Conservation (phyloP, 495 filamentous ascomycete genomes). For the Lentithecium fluviatile region DNA sequence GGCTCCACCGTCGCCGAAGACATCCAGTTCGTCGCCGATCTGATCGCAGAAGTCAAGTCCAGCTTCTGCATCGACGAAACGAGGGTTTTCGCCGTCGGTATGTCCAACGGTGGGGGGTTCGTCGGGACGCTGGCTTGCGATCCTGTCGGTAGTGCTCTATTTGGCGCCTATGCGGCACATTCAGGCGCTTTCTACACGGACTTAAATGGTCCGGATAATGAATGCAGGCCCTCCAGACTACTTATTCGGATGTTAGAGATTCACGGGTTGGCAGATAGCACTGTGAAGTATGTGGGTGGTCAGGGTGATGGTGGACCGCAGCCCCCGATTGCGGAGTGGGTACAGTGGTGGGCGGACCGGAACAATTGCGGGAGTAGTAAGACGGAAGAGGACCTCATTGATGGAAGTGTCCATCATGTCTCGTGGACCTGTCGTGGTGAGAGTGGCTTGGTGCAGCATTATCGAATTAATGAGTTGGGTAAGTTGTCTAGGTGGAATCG, state of each 20-base stretch:
- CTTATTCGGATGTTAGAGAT: slow-evolving; percentile 51
- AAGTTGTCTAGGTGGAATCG: neutral
- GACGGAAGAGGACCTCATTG: slow-evolving; percentile 41
- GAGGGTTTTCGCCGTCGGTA: slow-evolving; percentile 17
- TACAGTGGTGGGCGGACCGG: slow-evolving; percentile 43
- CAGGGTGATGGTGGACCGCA: slow-evolving; percentile 43
- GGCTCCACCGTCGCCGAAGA: slow-evolving; percentile 20
- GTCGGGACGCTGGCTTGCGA: slow-evolving; percentile 19
- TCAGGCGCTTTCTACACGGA: slow-evolving; percentile 32
- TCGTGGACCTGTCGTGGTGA: slow-evolving; percentile 15
- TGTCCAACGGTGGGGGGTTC: slow-evolving; percentile 29
- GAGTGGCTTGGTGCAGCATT: slow-evolving; percentile 43
- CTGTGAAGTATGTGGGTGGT: slow-evolving; percentile 43
- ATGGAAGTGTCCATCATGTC: slow-evolving; percentile 37
- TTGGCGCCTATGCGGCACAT: slow-evolving; percentile 14
- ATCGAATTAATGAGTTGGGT: slow-evolving; percentile 47
- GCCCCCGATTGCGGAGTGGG: slow-evolving; percentile 40
- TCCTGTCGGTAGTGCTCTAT: slow-evolving; percentile 7
- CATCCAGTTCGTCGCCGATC: slow-evolving; percentile 23
- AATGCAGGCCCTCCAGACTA: slow-evolving; percentile 42
- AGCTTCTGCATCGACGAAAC: slow-evolving; percentile 21
- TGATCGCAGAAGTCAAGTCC: slow-evolving; percentile 5
- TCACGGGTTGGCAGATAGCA: slow-evolving; percentile 50
- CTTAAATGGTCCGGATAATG: slow-evolving; percentile 38
- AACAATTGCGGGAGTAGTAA: slow-evolving; percentile 45